Evolutionary conservation across 2,329 filamentous ascomycete genomes (phyloP).

Genomic region (Fusarium paranaense): DNA sequence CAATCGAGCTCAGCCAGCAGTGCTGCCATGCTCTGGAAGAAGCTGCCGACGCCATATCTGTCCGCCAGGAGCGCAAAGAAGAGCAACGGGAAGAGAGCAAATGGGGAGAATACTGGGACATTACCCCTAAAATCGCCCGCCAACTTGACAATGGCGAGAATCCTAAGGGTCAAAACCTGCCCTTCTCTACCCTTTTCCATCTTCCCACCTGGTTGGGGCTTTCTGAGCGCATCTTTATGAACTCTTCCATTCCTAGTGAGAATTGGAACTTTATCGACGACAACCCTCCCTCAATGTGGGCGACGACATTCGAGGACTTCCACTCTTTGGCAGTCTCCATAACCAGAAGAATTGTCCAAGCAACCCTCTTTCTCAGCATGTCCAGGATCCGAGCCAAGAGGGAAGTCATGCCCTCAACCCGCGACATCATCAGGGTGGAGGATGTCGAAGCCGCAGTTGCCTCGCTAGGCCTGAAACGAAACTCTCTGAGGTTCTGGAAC

Average conservation of each 20-base stretch:
- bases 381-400: slow-evolving; percentile 71
- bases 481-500: slow-evolving; percentile 59
- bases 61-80: slow-evolving; percentile 73
- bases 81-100: slow-evolving; percentile 67
- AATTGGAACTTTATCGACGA: slow-evolving; percentile 75
- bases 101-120: slow-evolving; percentile 75
- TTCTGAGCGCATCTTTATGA: slow-evolving; percentile 81
- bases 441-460: slow-evolving; percentile 64
- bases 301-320: slow-evolving; percentile 82
- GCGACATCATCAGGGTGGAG: slow-evolving; percentile 51
- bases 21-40: slow-evolving; percentile 75
- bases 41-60: slow-evolving; percentile 73
- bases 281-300: slow-evolving; percentile 76
- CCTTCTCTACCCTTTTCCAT: slow-evolving; percentile 68
- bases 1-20: slow-evolving; percentile 75
- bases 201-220: slow-evolving; percentile 71
- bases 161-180: slow-evolving; percentile 47
- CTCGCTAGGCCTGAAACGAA: slow-evolving; percentile 57
- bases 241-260: slow-evolving; percentile 67
- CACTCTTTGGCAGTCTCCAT: slow-evolving; percentile 74
- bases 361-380: slow-evolving; percentile 76
- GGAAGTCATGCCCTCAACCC: slow-evolving; percentile 44
- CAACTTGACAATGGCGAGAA: slow-evolving; percentile 42
- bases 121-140: slow-evolving; percentile 59
- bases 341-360: slow-evolving; percentile 77